These are phyloP conservation scores for Oryza australiensis DNA, from an alignment of 176 grass and related monocot species.

Conservation along the genomic window DNA sequence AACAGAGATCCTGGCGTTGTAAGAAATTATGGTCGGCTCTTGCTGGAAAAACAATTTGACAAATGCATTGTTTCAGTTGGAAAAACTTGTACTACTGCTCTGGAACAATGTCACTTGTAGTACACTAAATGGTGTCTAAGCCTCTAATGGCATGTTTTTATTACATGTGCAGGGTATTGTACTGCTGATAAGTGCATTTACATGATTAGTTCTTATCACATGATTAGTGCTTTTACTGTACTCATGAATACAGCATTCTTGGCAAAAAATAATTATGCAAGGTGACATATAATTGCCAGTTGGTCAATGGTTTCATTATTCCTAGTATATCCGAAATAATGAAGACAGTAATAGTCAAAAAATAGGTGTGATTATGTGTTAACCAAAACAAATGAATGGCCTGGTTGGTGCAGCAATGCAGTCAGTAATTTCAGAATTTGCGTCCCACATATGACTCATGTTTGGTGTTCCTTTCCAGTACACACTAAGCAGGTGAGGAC, in stretches of 20 bases:
- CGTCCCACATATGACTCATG: conserved; percentile 37
- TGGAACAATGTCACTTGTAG: not conserved
- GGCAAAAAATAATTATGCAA: not conserved
- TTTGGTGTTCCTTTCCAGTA: conserved; percentile 99
- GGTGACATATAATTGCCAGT: not conserved
- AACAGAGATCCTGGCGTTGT: too few relatives aligned
- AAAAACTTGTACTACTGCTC: conserved; percentile 7
- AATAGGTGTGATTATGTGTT: not conserved
- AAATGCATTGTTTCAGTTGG: not conserved
- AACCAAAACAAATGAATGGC: not conserved
- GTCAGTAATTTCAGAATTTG: not conserved
- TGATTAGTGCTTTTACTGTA: not conserved
- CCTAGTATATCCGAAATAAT: not conserved
- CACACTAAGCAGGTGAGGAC: conserved; percentile 82
- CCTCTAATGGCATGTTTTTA: conserved; percentile 2
- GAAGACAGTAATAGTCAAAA: not conserved
- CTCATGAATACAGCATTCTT: not conserved
- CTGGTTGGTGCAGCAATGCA: not conserved
- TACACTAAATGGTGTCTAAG: conserved; percentile 27
- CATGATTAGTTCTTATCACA: conserved; percentile 20
- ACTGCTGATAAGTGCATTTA: not conserved
- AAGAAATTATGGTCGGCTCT: too few relatives aligned
- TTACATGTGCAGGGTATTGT: not conserved
- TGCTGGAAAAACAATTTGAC: not conserved
- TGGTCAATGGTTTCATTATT: not conserved